Evolutionary conservation across 2,329 filamentous ascomycete genomes (phyloP).

Genomic region (Orbilia ellipsospora): DNA sequence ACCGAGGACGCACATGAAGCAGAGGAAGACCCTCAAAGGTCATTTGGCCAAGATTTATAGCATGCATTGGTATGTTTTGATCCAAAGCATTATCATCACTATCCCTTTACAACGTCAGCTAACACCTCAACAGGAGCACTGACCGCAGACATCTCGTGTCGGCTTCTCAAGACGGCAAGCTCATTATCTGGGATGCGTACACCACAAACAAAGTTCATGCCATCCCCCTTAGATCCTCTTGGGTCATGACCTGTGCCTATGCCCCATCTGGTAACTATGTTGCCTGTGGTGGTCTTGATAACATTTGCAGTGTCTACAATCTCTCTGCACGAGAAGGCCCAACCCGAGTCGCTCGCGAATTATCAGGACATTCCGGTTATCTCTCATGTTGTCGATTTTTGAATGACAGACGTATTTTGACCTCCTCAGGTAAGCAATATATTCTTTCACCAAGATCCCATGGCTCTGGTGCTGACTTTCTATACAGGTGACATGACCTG

Average conservation of each 20-base stretch:
- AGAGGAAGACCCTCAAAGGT: constrained; percentile 94
- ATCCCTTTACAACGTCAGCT: not conserved
- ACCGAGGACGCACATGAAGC: constrained; percentile 95
- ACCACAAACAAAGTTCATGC: constrained; percentile 99
- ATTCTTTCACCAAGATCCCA: not conserved
- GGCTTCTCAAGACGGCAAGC: constrained; percentile 97
- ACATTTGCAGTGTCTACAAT: constrained; percentile 99
- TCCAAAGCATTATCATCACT: not conserved
- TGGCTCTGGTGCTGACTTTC: constrained; percentile 4
- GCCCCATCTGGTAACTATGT: constrained; percentile 98
- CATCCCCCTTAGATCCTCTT: constrained; percentile 95
- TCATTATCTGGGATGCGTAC: constrained; percentile 99
- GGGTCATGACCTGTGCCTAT: constrained; percentile 99
- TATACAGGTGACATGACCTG: constrained; percentile 88
- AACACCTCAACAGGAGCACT: constrained; percentile 65
- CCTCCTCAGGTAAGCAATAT: constrained; percentile 74
- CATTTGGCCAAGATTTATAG: constrained; percentile 99
- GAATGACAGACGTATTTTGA: constrained; percentile 96
- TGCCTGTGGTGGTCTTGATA: constrained; percentile 97
- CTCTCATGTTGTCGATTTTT: constrained; percentile 98
- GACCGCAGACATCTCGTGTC: constrained; percentile 97
- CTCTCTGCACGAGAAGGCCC: constrained; percentile 97
- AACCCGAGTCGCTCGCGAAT: constrained; percentile 91
- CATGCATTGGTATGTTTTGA: constrained; percentile 88
- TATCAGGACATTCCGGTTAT: constrained; percentile 96